phyloP scores from a whole-genome alignment of 2,329 filamentous ascomycete genomes.

The Aspergillus candidus region DNA sequence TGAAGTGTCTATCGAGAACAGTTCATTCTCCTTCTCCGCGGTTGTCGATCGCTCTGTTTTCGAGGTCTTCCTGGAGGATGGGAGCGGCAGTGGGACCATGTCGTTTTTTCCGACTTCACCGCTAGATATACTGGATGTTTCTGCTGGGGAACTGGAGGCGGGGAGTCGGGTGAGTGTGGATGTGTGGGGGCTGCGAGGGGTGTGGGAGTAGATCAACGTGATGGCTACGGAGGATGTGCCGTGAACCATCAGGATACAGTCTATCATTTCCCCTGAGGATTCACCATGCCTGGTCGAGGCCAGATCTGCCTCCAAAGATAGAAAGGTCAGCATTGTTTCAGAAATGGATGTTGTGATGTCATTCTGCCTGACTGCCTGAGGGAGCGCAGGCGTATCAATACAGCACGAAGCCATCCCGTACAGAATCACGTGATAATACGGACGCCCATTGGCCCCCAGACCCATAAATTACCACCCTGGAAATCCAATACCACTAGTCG shows the following conservation, averaged over 20 bases:
- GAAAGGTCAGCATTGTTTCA: no score
- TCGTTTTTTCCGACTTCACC: conserved; percentile 45
- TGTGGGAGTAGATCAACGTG: conserved; percentile 29
- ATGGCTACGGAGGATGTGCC: neutral
- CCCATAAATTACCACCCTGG: neutral
- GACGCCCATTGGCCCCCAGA: neutral
- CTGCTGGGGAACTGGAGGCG: conserved; percentile 4
- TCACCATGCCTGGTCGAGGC: no score
- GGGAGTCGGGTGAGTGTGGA: conserved; percentile 1
- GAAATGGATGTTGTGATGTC: no score
- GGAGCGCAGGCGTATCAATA: no score
- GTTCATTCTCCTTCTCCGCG: conserved; percentile 40
- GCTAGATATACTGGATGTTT: conserved; percentile 22
- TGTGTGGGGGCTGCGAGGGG: conserved; percentile 8
- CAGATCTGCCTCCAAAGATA: no score
- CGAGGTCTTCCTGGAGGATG: conserved; percentile 51
- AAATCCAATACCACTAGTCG: conserved; percentile 6
- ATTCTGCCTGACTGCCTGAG: no score
- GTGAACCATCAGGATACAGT: no score
- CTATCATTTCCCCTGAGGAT: no score
- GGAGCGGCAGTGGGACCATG: conserved; percentile 45
- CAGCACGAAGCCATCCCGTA: no score
- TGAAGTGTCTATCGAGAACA: conserved; percentile 17
- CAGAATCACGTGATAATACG: neutral
- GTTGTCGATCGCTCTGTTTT: conserved; percentile 51